These are phyloP conservation scores for Amanita inopinata DNA, from an alignment of 768 basidiomycete species.

Conservation along the genomic window DNA sequence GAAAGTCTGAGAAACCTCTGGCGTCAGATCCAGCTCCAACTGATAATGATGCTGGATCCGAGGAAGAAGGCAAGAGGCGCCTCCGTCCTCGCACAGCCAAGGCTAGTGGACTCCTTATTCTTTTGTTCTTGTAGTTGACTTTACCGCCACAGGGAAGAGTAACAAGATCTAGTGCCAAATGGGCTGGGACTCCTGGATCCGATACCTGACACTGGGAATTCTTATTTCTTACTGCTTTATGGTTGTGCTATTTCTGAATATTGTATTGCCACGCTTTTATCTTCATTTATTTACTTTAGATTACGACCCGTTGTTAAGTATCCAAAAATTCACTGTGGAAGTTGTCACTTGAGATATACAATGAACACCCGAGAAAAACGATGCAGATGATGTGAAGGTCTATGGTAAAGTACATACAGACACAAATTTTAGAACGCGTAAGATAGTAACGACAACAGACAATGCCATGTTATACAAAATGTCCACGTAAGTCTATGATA, in stretches of 20 bases:
- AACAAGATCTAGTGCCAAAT: conserved; percentile 6
- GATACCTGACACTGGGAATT: neutral
- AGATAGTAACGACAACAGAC: neutral
- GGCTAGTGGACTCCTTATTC: conserved; percentile 1
- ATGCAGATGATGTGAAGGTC: too few relatives aligned
- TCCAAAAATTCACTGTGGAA: too few relatives aligned
- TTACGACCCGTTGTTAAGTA: too few relatives aligned
- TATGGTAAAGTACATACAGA: too few relatives aligned
- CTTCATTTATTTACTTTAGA: neutral
- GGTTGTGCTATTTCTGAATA: neutral
- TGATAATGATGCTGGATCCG: conserved; percentile 19
- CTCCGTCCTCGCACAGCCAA: conserved; percentile 10
- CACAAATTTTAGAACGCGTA: too few relatives aligned
- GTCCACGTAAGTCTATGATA: neutral
- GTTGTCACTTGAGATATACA: too few relatives aligned
- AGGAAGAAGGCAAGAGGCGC: conserved; percentile 21
- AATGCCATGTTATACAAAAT: neutral
- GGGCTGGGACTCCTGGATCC: conserved; percentile 1
- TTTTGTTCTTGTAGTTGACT: neutral
- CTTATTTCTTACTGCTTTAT: neutral
- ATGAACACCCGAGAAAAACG: too few relatives aligned
- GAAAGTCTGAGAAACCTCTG: conserved; percentile 2
- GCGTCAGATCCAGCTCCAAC: conserved; percentile 12
- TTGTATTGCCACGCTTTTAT: neutral
- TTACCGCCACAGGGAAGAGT: conserved; percentile 8